phyloP scores from a whole-genome alignment of 73 alveolate genomes.

The Urostyla sp. region DNA sequence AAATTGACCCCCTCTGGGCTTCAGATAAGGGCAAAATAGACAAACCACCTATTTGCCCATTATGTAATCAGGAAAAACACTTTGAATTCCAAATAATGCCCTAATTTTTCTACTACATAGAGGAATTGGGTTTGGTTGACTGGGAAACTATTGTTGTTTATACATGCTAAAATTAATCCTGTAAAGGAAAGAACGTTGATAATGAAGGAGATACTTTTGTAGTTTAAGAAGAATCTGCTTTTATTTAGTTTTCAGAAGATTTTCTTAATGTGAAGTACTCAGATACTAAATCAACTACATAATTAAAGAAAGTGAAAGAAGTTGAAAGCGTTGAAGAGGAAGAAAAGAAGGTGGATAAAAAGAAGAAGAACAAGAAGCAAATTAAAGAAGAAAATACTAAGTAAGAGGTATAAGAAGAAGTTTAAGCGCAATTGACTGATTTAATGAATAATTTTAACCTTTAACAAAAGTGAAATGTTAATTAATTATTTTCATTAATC shows the following conservation, averaged over 20 bases:
- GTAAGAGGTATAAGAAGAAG: conserved; percentile 20
- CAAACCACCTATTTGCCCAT: conserved; percentile 1
- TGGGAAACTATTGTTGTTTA: conserved; percentile 51
- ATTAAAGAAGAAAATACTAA: neutral
- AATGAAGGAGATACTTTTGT: no score
- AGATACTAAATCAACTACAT: conserved; percentile 15
- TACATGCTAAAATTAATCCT: conserved; percentile 28
- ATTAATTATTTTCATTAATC: conserved; percentile 6
- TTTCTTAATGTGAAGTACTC: conserved; percentile 38
- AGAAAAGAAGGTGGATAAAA: neutral
- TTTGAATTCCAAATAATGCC: conserved; percentile 55
- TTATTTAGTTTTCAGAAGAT: conserved; percentile 49
- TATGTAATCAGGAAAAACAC: conserved; percentile 17
- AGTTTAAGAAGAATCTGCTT: conserved; percentile 43
- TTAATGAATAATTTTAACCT: conserved; percentile 23
- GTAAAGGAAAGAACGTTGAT: neutral
- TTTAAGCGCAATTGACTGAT: conserved; percentile 5
- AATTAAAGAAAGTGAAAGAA: neutral
- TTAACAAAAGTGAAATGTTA: neutral
- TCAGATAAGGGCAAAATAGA: conserved; percentile 30
- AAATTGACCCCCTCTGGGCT: conserved; percentile 51
- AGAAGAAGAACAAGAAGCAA: neutral
- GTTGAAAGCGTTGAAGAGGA: conserved; percentile 4
- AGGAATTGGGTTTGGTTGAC: conserved; percentile 41
- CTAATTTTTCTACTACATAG: conserved; percentile 16